Percentiles rank a stretch among this genome's conserved stretches.
phyloP scores from a whole-genome alignment of 345 rosid species.

The Rhizophora mangle region DNA sequence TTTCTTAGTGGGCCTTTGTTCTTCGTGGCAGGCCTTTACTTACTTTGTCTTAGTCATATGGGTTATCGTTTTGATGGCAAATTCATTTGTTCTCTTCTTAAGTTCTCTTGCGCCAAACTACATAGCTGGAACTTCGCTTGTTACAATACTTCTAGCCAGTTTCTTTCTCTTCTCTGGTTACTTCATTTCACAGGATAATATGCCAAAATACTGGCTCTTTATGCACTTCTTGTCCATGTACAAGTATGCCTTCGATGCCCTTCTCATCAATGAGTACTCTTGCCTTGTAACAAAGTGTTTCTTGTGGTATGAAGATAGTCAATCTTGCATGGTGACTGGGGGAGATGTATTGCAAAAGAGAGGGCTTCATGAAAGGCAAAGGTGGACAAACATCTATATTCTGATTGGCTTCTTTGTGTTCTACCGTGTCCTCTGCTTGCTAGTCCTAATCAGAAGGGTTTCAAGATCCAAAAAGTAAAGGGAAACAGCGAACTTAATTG shows the following conservation, averaged over 20 bases:
- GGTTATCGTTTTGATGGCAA: constrained; percentile 78
- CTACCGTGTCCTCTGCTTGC: constrained; percentile 72
- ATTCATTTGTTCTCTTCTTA: constrained; percentile 80
- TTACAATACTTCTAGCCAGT: constrained; percentile 63
- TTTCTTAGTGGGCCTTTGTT: constrained; percentile 82
- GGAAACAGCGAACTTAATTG: background rate
- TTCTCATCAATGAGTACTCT: constrained; percentile 84
- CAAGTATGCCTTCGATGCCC: constrained; percentile 81
- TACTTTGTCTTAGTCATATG: constrained; percentile 78
- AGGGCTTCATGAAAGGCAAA: constrained; percentile 60
- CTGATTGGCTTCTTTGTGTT: constrained; percentile 80
- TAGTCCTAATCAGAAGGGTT: constrained; percentile 68
- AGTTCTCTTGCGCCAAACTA: constrained; percentile 93
- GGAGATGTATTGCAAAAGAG: constrained; percentile 61
- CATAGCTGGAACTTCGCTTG: constrained; percentile 78
- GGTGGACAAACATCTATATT: constrained; percentile 69
- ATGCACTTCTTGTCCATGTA: constrained; percentile 96
- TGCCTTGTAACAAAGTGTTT: constrained; percentile 64
- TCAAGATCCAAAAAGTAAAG: constrained; percentile 63
- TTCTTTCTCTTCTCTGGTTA: constrained; percentile 94
- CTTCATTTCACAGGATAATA: constrained; percentile 68
- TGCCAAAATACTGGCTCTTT: constrained; percentile 90
- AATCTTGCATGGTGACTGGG: constrained; percentile 63
- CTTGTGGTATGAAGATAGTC: constrained; percentile 52
- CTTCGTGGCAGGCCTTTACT: constrained; percentile 68